Conservation (phyloP, 2,329 filamentous ascomycete species). For the Chrysoporthe cubensis region DNA sequence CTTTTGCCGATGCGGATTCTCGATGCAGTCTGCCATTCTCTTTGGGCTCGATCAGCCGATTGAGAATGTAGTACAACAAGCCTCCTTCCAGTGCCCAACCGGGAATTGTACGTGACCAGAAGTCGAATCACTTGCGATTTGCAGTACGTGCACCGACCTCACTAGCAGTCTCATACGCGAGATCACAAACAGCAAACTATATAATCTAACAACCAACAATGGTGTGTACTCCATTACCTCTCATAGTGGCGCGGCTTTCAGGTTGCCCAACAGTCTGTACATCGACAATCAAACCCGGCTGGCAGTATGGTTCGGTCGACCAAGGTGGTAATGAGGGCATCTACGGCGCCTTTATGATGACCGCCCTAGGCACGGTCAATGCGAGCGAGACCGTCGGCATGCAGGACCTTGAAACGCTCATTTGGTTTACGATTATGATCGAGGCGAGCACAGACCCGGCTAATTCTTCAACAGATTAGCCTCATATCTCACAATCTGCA, state of each 20-base stretch:
- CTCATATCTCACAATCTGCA: slow-evolving; percentile 7
- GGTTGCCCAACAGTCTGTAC: slow-evolving; percentile 18
- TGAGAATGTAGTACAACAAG: slow-evolving; percentile 5
- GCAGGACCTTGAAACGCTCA: slow-evolving; percentile 17
- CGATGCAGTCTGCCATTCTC: slow-evolving; percentile 22
- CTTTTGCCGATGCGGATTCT: slow-evolving; percentile 12
- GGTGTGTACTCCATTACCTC: background rate
- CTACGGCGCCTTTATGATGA: slow-evolving; percentile 15
- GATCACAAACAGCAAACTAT: slow-evolving; percentile 8
- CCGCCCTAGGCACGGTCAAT: slow-evolving; percentile 13
- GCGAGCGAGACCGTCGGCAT: slow-evolving; percentile 19
- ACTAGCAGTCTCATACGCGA: slow-evolving; percentile 3
- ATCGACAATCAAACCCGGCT: slow-evolving; percentile 20
- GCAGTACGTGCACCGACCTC: slow-evolving; percentile 15
- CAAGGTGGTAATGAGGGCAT: slow-evolving; percentile 5
- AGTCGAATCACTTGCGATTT: slow-evolving; percentile 17
- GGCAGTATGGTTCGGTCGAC: background rate
- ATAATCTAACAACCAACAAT: background rate
- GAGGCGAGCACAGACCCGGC: slow-evolving; percentile 2
- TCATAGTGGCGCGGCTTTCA: slow-evolving; percentile 12
- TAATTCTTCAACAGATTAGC: slow-evolving; percentile 13
- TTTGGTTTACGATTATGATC: slow-evolving; percentile 19
- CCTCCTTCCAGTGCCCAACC: slow-evolving; percentile 14
- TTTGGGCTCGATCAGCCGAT: slow-evolving; percentile 15
- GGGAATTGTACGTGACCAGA: slow-evolving; percentile 20